These are phyloP conservation scores for Arachis monticola DNA, from an alignment of 331 rosid genomes.

Conservation along the genomic window DNA sequence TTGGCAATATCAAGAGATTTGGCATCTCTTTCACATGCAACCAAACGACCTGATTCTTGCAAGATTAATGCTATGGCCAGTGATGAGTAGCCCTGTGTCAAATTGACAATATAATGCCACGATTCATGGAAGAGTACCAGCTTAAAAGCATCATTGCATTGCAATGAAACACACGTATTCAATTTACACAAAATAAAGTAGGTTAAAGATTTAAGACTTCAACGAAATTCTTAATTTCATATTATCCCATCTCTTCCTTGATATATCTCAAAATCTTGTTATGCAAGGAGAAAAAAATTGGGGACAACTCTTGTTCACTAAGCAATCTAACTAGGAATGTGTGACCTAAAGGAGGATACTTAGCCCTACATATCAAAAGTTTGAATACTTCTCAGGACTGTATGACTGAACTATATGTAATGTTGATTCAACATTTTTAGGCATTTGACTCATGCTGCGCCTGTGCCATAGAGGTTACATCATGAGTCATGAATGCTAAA, in stretches of 20 bases:
- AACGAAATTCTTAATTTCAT: neutral
- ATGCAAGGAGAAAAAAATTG: neutral
- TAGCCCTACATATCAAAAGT: neutral
- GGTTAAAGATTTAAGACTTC: neutral
- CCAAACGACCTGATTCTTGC: conserved; percentile 84
- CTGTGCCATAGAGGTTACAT: conserved; percentile 1
- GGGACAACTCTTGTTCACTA: neutral
- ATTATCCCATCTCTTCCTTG: neutral
- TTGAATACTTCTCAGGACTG: neutral
- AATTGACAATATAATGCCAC: conserved; percentile 21
- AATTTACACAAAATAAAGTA: neutral
- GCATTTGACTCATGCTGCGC: neutral
- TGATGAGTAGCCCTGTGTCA: conserved; percentile 87
- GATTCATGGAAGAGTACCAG: conserved; percentile 5
- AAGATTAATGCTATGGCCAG: conserved; percentile 86
- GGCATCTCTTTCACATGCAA: conserved; percentile 90
- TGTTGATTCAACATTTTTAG: neutral
- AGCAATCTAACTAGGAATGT: neutral
- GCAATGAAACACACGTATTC: conserved; percentile 7
- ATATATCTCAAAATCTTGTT: conserved; percentile 6
- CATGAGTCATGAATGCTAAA: conserved; percentile 16
- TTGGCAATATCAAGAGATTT: conserved; percentile 80
- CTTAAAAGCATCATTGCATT: neutral
- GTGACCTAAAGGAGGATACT: conserved; percentile 7
- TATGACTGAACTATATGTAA: neutral